phyloP scores from a whole-genome alignment of 192 early-diverging fungal genomes.

The Mortierella alpina region DNA sequence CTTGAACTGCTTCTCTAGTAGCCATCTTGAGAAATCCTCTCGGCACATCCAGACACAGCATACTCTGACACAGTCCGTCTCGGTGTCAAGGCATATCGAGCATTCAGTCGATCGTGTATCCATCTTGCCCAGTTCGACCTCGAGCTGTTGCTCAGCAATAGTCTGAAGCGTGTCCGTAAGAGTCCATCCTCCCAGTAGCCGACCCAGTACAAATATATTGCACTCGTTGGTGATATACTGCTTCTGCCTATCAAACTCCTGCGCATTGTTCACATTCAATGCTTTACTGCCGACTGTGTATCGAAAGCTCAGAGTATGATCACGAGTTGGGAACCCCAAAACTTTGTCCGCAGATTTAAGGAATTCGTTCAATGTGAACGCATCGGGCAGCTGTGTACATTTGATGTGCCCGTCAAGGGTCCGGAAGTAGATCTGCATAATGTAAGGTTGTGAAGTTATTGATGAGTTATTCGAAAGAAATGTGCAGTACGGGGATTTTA shows the following conservation, averaged over 20 bases:
- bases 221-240: conserved; percentile 8
- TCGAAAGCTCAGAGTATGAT: conserved; percentile 14
- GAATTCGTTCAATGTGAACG: conserved; percentile 18
- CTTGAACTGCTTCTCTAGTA: conserved; percentile 29
- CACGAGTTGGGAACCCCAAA: conserved; percentile 1
- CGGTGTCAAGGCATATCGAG: conserved; percentile 26
- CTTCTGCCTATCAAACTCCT: conserved; percentile 9
- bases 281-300: conserved; percentile 19
- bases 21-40: conserved; percentile 24
- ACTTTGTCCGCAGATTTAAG: background rate
- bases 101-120: conserved; percentile 7
- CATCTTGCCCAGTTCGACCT: conserved; percentile 13
- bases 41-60: conserved; percentile 33
- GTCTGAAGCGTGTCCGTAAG: conserved; percentile 14
- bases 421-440: conserved; percentile 33
- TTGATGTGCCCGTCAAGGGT: background rate
- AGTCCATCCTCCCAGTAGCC: conserved; percentile 20
- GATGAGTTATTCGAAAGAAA: no score
- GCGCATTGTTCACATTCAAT: conserved; percentile 4
- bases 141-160: conserved; percentile 27
- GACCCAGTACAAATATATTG: conserved; percentile 34
- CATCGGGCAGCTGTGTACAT: background rate
- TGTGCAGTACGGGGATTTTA: no score
- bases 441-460: no score
- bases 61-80: conserved; percentile 7